phyloP scores from a whole-genome alignment of 768 basidiomycete species.

The Amanita brunnescens region DNA sequence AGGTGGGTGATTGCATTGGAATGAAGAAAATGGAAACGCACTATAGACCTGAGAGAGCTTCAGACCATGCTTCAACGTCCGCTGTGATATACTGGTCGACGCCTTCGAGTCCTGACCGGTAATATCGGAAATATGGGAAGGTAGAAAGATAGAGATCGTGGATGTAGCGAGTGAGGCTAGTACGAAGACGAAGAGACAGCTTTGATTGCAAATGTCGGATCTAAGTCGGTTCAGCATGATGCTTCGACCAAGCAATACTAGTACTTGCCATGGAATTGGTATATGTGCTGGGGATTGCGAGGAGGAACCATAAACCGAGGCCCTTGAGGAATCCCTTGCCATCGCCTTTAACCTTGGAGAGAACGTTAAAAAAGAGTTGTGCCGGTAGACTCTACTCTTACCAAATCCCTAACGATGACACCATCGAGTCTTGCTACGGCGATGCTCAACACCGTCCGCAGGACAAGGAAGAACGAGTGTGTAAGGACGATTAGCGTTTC shows the following conservation, averaged over 20 bases:
- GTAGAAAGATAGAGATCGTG: constrained; percentile 88
- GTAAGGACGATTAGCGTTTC: constrained; percentile 66
- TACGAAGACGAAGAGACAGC: constrained; percentile 74
- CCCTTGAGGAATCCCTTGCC: constrained; percentile 77
- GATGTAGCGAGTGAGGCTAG: constrained; percentile 81
- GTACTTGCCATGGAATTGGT: constrained; percentile 84
- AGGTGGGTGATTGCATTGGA: not conserved
- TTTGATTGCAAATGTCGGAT: constrained; percentile 86
- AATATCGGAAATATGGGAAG: constrained; percentile 63
- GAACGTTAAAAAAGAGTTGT: not conserved
- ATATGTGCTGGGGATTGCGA: constrained; percentile 89
- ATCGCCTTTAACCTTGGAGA: constrained; percentile 67
- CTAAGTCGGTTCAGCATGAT: constrained; percentile 26
- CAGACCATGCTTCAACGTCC: constrained; percentile 85
- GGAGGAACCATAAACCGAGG: constrained; percentile 78
- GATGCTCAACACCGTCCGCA: constrained; percentile 82
- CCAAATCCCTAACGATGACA: constrained; percentile 79
- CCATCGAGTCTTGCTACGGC: constrained; percentile 87
- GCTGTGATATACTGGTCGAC: constrained; percentile 91
- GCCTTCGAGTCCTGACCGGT: constrained; percentile 55
- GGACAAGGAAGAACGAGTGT: constrained; percentile 80
- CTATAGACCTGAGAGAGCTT: constrained; percentile 82
- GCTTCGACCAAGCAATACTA: not conserved
- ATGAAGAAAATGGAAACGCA: constrained; percentile 30
- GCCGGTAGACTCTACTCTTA: constrained; percentile 19